A percentile compares a stretch with the other conserved stretches of the same genome.
Conservation (phyloP, 164 flowering plant species). For the Sextonia rubra region DNA sequence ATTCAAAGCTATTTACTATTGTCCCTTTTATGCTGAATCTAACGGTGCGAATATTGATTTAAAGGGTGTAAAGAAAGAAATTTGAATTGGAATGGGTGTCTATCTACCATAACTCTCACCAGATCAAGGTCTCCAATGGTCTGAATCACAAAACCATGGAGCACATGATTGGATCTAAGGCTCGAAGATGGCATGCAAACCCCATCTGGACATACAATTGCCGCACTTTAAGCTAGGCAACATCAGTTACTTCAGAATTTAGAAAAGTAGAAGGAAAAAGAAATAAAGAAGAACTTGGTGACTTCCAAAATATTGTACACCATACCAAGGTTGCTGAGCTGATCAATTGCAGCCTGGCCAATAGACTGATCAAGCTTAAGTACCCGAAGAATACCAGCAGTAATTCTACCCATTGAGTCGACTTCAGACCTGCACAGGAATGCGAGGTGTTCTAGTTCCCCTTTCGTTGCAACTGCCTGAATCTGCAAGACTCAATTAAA, state of each 20-base stretch:
- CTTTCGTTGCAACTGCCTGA: conserved; percentile 84
- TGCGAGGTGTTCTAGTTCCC: conserved; percentile 77
- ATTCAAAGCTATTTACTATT: no score
- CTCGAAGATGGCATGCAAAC: no score
- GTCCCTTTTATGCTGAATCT: no score
- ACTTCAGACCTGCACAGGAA: conserved; percentile 74
- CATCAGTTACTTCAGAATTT: not conserved
- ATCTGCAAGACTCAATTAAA: conserved; percentile 42
- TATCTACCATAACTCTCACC: no score
- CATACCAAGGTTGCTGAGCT: conserved; percentile 88
- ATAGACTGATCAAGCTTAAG: conserved; percentile 77
- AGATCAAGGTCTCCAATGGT: not conserved
- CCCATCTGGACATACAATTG: no score
- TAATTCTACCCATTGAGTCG: conserved; percentile 87
- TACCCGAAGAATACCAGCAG: conserved; percentile 78
- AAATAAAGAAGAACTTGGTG: no score
- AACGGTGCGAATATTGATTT: no score
- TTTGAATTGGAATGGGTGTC: not conserved
- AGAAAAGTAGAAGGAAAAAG: not conserved
- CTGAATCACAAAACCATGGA: not conserved
- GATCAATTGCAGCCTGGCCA: conserved; percentile 77
- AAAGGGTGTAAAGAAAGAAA: not conserved
- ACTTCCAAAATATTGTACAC: not conserved
- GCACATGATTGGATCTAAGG: no score
- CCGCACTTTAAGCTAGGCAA: not conserved